Percentiles rank a stretch among this genome's conserved stretches.
Evolutionary conservation across 2,329 filamentous ascomycete genomes (phyloP).

Genomic region (Nothophoma quercina): DNA sequence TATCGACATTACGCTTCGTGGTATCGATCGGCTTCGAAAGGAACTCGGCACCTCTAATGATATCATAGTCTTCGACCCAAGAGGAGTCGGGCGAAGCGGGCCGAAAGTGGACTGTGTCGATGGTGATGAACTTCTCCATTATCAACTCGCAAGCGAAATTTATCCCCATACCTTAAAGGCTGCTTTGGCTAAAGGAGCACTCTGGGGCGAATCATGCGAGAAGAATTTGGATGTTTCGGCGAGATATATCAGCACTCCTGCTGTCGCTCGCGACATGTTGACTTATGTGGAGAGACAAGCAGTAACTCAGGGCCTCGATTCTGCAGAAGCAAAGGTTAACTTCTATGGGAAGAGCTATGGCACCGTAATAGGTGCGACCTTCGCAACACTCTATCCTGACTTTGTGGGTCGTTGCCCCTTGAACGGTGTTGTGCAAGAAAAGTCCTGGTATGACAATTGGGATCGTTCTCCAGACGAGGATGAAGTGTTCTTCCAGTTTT

Average conservation of each 20-base stretch:
- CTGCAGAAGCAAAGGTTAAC: slow-evolving; percentile 43
- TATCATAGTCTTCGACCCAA: slow-evolving; percentile 44
- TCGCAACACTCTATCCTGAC: slow-evolving; percentile 56
- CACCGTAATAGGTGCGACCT: slow-evolving; percentile 56
- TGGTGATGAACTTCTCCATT: background rate
- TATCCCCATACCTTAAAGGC: slow-evolving; percentile 42
- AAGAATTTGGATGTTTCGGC: slow-evolving; percentile 6
- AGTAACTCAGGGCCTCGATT: background rate
- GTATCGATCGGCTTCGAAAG: background rate
- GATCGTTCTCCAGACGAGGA: too few species aligned
- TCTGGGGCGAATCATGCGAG: slow-evolving; percentile 23
- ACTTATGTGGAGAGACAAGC: background rate
- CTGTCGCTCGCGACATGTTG: background rate
- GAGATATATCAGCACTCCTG: slow-evolving; percentile 1
- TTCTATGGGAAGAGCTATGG: slow-evolving; percentile 56
- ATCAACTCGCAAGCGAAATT: slow-evolving; percentile 27
- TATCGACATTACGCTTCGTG: slow-evolving; percentile 30
- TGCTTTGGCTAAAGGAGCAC: slow-evolving; percentile 38
- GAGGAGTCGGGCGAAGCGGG: slow-evolving; percentile 33
- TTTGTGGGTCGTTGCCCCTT: slow-evolving; percentile 49
- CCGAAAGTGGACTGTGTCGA: slow-evolving; percentile 21
- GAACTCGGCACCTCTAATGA: slow-evolving; percentile 38
- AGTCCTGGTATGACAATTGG: too few species aligned
- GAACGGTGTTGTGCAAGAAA: too few species aligned
- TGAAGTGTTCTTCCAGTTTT: too few species aligned